Base-by-base conservation (phyloP, 331 rosid genomes). In the Dryas integrifolia region DNA sequence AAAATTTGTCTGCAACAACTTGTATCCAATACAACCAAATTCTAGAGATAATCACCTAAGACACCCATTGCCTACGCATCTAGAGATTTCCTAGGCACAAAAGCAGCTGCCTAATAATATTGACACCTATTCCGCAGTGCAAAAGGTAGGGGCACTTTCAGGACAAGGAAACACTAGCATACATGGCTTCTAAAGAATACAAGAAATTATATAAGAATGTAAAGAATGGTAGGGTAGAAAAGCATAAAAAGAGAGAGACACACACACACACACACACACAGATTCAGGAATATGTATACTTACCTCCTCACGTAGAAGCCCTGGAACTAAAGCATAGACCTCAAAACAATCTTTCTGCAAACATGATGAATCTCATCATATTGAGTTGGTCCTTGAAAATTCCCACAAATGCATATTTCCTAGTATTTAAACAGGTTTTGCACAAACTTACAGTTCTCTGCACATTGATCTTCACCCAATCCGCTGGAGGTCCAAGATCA, bases 221-320 rank as follows among this genome's bases (percentile, higher is more conserved):
- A 43, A 40, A 13, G 24, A 39, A 18, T 13, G 3, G 18, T 1
- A 14, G 24, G 3, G 5, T 16, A 49, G 51, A 38, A 57, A 59
- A 75, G 58, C 46, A 21, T 14, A 57, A 40, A 70, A 53, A 61
- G 26, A 43, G 30, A 47, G 56, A 48, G 24, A 16, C n/a, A n/a
- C n/a, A n/a, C n/a, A n/a, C n/a, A n/a, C n/a, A 30, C 2, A 30
- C 2, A 30, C 2, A 30, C 2, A 30, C 2, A 30, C 11, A 57
- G 65, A 73, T 6, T 84, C 26, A 45, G 45, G 65, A 72, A 73
- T 64, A 47, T 13, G 52, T 65, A 72, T 48, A 62, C 62, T 67
- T 82, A 92, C 99, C 99, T 95, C 99, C 80, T 95, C 99, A 13
- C 99, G 97, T 12, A 95, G 88, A 80, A 95, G 97, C 44, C 99